A percentile compares a stretch with the other conserved stretches of the same genome.
These are phyloP conservation scores for Sutorius australiensis DNA, from an alignment of 768 basidiomycete genomes.

Conservation along the genomic window DNA sequence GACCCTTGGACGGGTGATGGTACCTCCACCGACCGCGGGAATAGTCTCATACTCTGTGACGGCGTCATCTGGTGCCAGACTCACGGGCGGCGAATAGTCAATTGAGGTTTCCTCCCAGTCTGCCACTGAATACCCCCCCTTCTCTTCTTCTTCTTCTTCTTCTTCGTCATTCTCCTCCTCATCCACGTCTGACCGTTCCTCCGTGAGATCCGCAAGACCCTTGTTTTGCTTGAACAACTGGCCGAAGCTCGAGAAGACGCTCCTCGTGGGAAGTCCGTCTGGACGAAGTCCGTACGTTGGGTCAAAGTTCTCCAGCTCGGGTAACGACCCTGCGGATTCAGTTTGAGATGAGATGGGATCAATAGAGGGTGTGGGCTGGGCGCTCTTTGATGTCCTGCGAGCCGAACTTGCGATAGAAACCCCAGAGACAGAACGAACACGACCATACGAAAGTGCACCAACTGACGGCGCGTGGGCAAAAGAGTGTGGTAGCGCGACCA, in stretches of 20 bases:
- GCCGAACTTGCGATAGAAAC: constrained; percentile 36
- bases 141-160: constrained; percentile 29
- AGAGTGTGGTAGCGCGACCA: constrained; percentile 20
- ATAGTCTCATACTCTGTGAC: constrained; percentile 78
- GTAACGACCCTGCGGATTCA: constrained; percentile 30
- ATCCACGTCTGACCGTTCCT: constrained; percentile 48
- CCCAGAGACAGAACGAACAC: constrained; percentile 41
- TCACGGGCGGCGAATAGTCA: constrained; percentile 43
- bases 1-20: constrained; percentile 78
- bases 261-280: constrained; percentile 83
- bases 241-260: constrained; percentile 74
- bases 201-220: constrained; percentile 76
- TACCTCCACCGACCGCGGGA: constrained; percentile 89
- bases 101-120: constrained; percentile 67
- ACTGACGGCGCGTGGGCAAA: constrained; percentile 25
- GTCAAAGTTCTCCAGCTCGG: constrained; percentile 80
- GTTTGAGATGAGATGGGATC: constrained; percentile 17
- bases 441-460: constrained; percentile 14
- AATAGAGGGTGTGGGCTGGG: constrained; percentile 17
- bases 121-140: constrained; percentile 54
- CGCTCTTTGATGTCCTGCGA: constrained; percentile 23
- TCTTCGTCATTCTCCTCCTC: constrained; percentile 34
- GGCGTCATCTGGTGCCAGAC: constrained; percentile 40
- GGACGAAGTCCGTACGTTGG: constrained; percentile 95
- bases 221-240: constrained; percentile 65